A percentile compares a stretch with the other conserved stretches of the same genome.
Conservation (phyloP, 345 rosid genomes). For the Sonneratia caseolaris region DNA sequence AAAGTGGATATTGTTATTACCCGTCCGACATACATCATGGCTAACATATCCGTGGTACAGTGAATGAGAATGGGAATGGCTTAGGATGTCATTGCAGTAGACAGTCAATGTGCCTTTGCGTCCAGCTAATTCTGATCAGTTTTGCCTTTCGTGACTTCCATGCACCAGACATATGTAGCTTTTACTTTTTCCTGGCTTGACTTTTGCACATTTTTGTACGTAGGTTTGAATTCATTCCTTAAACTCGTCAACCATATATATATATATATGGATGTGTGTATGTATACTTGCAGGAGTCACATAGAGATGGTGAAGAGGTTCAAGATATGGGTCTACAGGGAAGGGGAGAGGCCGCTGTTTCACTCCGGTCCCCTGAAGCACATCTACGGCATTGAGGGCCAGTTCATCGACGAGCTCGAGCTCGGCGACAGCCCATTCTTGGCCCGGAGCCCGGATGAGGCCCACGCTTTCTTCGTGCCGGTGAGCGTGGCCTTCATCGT, state of each 20-base stretch:
- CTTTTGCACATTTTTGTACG: not conserved
- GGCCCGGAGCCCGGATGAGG: slow-evolving; percentile 11
- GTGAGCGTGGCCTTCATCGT: slow-evolving; percentile 10
- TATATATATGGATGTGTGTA: not conserved
- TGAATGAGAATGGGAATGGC: not conserved
- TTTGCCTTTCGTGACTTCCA: no score
- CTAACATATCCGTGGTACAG: not conserved
- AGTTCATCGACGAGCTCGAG: slow-evolving; percentile 21
- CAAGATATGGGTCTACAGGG: slow-evolving; percentile 16
- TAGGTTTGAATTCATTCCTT: no score
- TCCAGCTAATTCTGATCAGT: no score
- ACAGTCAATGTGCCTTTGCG: not conserved
- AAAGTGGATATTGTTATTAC: not conserved
- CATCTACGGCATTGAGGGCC: slow-evolving; percentile 18
- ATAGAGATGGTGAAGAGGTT: slow-evolving; percentile 21
- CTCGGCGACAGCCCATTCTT: slow-evolving; percentile 10
- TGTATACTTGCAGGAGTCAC: slow-evolving; percentile 11
- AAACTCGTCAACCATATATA: no score
- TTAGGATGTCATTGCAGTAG: not conserved
- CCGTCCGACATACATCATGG: not conserved
- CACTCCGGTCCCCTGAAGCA: slow-evolving; percentile 11
- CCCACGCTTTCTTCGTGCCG: slow-evolving; percentile 18
- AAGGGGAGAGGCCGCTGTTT: slow-evolving; percentile 16
- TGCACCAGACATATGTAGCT: no score
- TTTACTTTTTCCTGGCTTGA: not conserved